Percentiles rank a stretch among this genome's conserved stretches.
These are phyloP conservation scores for Kwoniella botswanensis DNA, from an alignment of 768 basidiomycete genomes.

Conservation along the genomic window DNA sequence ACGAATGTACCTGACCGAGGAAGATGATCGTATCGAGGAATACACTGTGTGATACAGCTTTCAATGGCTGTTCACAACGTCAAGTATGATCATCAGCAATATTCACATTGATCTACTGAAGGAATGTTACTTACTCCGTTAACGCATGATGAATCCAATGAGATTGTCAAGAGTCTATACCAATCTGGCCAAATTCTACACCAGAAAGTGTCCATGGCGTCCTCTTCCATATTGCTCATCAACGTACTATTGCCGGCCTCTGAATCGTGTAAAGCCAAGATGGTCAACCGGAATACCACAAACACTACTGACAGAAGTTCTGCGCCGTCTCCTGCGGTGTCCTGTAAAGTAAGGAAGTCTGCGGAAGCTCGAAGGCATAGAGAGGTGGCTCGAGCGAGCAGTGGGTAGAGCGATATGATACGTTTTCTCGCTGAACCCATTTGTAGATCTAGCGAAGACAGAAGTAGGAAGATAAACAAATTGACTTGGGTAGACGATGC, in stretches of 20 bases:
- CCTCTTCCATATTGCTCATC: conserved; percentile 13
- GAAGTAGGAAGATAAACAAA: conserved; percentile 35
- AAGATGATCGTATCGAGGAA: conserved; percentile 45
- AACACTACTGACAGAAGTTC: conserved; percentile 39
- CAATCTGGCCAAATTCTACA: conserved; percentile 43
- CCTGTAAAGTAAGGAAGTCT: conserved; percentile 37
- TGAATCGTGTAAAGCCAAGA: conserved; percentile 22
- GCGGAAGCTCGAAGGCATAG: conserved; percentile 36
- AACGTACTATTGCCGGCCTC: neutral
- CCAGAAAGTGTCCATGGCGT: conserved; percentile 38
- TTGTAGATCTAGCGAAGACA: conserved; percentile 21
- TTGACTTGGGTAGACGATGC: conserved; percentile 34
- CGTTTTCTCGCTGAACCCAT: neutral
- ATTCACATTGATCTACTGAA: neutral
- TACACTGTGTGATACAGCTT: conserved; percentile 37
- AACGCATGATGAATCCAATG: conserved; percentile 34
- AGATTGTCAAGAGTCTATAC: conserved; percentile 36
- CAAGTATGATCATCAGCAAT: neutral
- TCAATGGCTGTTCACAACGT: conserved; percentile 32
- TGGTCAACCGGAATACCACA: conserved; percentile 23
- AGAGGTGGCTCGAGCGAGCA: conserved; percentile 33
- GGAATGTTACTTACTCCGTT: conserved; percentile 38
- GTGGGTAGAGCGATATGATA: conserved; percentile 31
- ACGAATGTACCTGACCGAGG: conserved; percentile 24
- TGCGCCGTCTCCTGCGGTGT: conserved; percentile 37